A percentile compares a stretch with the other conserved stretches of the same genome.
These are phyloP conservation scores for Cladosporium cucumerinum DNA, from an alignment of 2,329 filamentous ascomycete species.

Conservation along the genomic window DNA sequence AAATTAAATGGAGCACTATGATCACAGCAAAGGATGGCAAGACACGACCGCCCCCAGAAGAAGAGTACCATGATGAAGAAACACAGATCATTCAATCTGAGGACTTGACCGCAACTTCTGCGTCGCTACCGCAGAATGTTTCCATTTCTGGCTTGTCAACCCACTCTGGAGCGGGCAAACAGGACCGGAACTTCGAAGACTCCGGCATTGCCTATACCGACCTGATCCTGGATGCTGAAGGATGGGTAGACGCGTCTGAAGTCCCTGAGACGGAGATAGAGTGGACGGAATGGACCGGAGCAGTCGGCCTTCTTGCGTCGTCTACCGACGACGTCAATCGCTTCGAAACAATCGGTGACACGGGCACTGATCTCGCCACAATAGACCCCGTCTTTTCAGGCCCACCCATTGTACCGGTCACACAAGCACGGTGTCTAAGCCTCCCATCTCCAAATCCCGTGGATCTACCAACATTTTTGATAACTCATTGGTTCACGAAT, in stretches of 20 bases:
- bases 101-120: background rate
- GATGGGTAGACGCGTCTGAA: background rate
- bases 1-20: constrained; percentile 18
- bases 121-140: background rate
- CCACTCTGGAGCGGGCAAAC: background rate
- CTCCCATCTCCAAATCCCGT: constrained; percentile 7
- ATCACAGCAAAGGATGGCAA: constrained; percentile 6
- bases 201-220: background rate
- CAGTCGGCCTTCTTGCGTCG: background rate
- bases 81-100: background rate
- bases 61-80: background rate
- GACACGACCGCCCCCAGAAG: constrained; percentile 2
- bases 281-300: constrained; percentile 1
- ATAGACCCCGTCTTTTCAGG: background rate
- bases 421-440: background rate
- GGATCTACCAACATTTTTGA: constrained; percentile 17
- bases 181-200: background rate
- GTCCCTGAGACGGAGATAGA: background rate
- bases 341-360: background rate
- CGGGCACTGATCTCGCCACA: background rate
- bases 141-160: constrained; percentile 1
- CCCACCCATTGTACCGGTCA: background rate
- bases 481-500: constrained; percentile 21
- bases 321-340: background rate
- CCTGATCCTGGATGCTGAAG: background rate